These are phyloP conservation scores for Nakazawaea ishiwadae DNA, from an alignment of 805 yeast genomes.

Conservation along the genomic window DNA sequence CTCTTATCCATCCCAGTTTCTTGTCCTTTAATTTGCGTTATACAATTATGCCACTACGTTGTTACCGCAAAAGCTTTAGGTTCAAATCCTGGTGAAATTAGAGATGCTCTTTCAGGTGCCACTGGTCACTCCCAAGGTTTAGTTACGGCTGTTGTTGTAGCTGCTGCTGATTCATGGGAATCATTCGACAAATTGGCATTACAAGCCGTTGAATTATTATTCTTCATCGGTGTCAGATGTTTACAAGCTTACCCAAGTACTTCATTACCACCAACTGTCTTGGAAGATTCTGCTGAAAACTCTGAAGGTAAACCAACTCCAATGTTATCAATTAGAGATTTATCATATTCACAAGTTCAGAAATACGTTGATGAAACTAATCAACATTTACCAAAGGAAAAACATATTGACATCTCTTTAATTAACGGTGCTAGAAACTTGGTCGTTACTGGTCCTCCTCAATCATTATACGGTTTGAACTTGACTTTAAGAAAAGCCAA, in stretches of 20 bases:
- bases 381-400: conserved; percentile 86
- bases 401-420: conserved; percentile 86
- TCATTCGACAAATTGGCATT: conserved; percentile 67
- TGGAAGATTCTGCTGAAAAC: conserved; percentile 86
- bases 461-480: conserved; percentile 93
- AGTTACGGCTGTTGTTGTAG: conserved; percentile 83
- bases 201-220: conserved; percentile 79
- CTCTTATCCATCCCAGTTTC: conserved; percentile 88
- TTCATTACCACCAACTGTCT: conserved; percentile 86
- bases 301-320: conserved; percentile 98
- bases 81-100: conserved; percentile 83
- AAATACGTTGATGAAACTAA: conserved; percentile 79
- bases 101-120: conserved; percentile 63
- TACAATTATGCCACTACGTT: conserved; percentile 91
- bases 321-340: conserved; percentile 91
- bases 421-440: conserved; percentile 94
- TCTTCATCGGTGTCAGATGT: conserved; percentile 92
- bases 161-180: conserved; percentile 81
- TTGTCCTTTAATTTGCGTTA: conserved; percentile 95
- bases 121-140: conserved; percentile 92
- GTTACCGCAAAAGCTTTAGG: conserved; percentile 83
- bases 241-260: conserved; percentile 89
- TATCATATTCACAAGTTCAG: conserved; percentile 76
- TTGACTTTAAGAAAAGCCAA: conserved; percentile 88
- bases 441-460: conserved; percentile 98